phyloP scores from a whole-genome alignment of 2,329 filamentous ascomycete species.

The Ophiosphaerella korrae region DNA sequence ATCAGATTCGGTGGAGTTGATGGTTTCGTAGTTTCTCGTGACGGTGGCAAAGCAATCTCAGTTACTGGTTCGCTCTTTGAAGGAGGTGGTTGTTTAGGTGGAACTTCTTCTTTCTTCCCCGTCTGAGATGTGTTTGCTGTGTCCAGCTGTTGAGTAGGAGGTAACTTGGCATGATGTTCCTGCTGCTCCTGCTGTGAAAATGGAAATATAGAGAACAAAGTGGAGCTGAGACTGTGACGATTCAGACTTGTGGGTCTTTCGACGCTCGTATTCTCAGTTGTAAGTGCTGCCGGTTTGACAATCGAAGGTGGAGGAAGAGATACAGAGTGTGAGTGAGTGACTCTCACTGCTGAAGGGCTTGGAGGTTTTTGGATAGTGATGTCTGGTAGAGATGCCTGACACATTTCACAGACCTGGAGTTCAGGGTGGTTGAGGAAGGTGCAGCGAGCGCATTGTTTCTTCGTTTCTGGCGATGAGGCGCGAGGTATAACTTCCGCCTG shows the following conservation, averaged over 20 bases:
- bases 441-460: slow-evolving; percentile 43
- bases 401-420: slow-evolving; percentile 41
- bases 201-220: slow-evolving; percentile 43
- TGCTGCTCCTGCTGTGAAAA: slow-evolving; percentile 41
- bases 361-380: slow-evolving; percentile 27
- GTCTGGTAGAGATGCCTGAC: slow-evolving; percentile 34
- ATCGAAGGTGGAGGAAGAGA: slow-evolving; percentile 29
- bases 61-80: not conserved
- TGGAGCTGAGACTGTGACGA: slow-evolving; percentile 41
- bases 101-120: not conserved
- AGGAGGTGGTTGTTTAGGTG: not conserved
- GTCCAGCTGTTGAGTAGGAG: slow-evolving; percentile 27
- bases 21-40: not conserved
- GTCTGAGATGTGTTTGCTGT: not conserved
- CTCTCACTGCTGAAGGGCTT: slow-evolving; percentile 21
- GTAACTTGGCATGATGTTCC: slow-evolving; percentile 37
- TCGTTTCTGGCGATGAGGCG: slow-evolving; percentile 32
- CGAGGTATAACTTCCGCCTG: slow-evolving; percentile 14
- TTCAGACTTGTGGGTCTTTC: slow-evolving; percentile 29
- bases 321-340: slow-evolving; percentile 35
- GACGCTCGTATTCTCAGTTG: not conserved
- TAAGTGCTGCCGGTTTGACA: slow-evolving; percentile 4
- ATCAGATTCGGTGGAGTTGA: slow-evolving; percentile 12
- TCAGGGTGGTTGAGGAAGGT: slow-evolving; percentile 43
- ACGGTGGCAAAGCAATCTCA: not conserved